Conservation (phyloP, 495 filamentous ascomycete species). For the Jackrogersella minutella region DNA sequence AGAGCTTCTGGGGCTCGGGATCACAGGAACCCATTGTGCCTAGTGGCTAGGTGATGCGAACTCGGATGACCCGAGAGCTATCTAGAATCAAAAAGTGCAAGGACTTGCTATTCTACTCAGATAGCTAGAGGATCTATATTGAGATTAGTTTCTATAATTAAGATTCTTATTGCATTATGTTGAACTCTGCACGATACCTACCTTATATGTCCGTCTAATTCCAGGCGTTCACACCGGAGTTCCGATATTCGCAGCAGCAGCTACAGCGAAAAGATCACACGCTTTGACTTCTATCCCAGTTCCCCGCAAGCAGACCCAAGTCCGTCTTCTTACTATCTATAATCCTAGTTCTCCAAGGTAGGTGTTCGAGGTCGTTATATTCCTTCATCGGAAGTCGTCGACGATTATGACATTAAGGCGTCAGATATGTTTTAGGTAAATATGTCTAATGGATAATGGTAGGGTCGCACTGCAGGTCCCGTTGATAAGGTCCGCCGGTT, state of each 20-base stretch:
- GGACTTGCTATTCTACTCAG: too few relatives aligned
- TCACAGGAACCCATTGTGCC: conserved; percentile 50
- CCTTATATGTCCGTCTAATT: background rate
- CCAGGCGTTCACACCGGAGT: background rate
- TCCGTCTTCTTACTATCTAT: background rate
- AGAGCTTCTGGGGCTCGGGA: conserved; percentile 60
- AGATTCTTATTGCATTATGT: background rate
- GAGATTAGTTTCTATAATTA: background rate
- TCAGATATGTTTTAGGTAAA: background rate
- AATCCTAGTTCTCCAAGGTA: background rate
- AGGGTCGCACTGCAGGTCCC: conserved; percentile 25
- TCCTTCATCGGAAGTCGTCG: conserved; percentile 26
- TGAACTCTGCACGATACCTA: background rate
- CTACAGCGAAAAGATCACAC: background rate
- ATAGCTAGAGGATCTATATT: background rate
- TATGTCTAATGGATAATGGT: background rate
- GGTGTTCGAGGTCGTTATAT: background rate
- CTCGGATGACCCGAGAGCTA: background rate
- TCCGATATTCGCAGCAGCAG: conserved; percentile 8
- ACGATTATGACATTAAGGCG: conserved; percentile 34
- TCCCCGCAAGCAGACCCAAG: background rate
- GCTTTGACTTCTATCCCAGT: background rate
- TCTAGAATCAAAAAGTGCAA: background rate
- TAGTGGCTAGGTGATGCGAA: background rate
- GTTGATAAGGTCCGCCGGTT: conserved; percentile 10